Base-by-base conservation (phyloP, 108 stramenopile species). In the Cyclostephanos tholiformis region DNA sequence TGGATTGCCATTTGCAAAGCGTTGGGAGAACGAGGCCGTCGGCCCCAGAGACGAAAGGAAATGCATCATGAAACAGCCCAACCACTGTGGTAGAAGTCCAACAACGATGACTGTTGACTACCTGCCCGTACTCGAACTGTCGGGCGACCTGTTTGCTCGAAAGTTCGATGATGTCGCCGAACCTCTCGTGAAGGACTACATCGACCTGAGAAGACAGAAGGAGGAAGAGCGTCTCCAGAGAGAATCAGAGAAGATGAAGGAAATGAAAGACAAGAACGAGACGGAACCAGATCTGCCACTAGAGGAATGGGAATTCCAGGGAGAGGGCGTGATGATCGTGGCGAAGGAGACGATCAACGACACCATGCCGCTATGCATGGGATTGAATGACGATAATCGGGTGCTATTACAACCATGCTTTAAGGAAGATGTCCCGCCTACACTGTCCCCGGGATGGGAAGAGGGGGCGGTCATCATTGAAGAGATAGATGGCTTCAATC, bases 71-170 rank as follows among this genome's bases (percentile, higher is more conserved):
- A 89, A 84, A 32, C 86, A 94, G 76, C 89, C 87, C 29, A 77
- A 93, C 63, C 93, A 92, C 65, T 97, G 97, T 67, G 97, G 97
- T 6, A 72, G 97, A 72, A 91, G 90, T 41, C 97, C 97, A 0
- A 94, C 94, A 17, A 92, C 89, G 11, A 82, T 95, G 82, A 93
- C 91, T 3, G 55, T 90, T 70, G 92, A 96, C 43, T 94, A 93
- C 60, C 71, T 91, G 23, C 90, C 91, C 51, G 74, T 91, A 1
- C 67, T 97, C 69, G 93, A 95, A 82, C 69, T 97, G 27, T 82
- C 82, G 22, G 90, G 87, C 19, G 92, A 91, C 58, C 79, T 97
- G 58, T 97, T 93, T 77, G 96, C 96, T 23, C 80, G 96, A 36
- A 97, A 97, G 60, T 96, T 96, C 70, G 75, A 82, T 48, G 89